Evolutionary conservation across 2,329 filamentous ascomycete genomes (phyloP).

Genomic region (Hymenoscyphus albidus): DNA sequence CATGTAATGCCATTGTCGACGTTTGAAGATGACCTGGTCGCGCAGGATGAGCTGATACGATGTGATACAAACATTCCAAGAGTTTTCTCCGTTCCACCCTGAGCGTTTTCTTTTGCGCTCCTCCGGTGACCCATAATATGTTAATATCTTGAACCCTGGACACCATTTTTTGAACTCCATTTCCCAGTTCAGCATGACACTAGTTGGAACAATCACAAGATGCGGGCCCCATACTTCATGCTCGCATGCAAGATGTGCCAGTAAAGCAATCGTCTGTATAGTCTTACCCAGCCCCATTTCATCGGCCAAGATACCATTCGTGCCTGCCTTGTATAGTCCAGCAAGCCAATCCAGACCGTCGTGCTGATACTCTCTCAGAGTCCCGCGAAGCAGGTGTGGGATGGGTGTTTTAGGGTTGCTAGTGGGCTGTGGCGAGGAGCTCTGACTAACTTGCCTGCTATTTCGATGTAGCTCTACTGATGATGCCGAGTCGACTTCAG

Average conservation of each 20-base stretch:
- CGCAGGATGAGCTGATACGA: constrained; percentile 95
- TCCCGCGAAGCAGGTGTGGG: constrained; percentile 81
- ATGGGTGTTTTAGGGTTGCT: constrained; percentile 61
- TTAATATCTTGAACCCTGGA: constrained; percentile 95
- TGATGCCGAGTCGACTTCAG: constrained; percentile 35
- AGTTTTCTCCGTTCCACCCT: constrained; percentile 88
- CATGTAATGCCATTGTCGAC: constrained; percentile 94
- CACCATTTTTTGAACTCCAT: constrained; percentile 99
- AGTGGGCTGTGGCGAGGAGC: constrained; percentile 38
- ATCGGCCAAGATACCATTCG: constrained; percentile 94
- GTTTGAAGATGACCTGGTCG: constrained; percentile 90
- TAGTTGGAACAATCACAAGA: constrained; percentile 92
- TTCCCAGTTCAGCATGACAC: constrained; percentile 99
- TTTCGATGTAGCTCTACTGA: constrained; percentile 34
- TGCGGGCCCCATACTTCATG: constrained; percentile 95
- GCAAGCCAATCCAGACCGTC: constrained; percentile 97
- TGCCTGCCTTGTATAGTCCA: constrained; percentile 84
- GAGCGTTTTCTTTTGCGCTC: constrained; percentile 87
- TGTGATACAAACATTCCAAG: constrained; percentile 97
- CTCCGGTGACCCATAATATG: constrained; percentile 92
- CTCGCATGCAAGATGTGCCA: constrained; percentile 87
- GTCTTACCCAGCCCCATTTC: constrained; percentile 99
- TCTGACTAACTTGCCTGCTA: constrained; percentile 34
- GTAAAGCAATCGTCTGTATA: constrained; percentile 91
- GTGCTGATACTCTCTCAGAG: constrained; percentile 91